Evolutionary conservation across 306 rosid genomes (phyloP).

Genomic region (Heteromeles arbutifolia): DNA sequence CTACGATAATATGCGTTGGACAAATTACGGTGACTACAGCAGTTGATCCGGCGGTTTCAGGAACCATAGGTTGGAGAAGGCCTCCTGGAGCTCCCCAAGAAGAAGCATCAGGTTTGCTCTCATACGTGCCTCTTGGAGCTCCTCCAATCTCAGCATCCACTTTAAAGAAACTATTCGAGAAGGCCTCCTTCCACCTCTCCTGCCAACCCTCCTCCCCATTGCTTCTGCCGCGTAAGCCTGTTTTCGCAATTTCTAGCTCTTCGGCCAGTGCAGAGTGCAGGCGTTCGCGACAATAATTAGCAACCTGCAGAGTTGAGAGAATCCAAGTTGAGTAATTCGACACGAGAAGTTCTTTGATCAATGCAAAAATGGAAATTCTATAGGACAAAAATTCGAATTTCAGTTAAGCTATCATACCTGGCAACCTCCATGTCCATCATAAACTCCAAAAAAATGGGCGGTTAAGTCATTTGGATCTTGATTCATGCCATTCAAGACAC

Average conservation of each 20-base stretch:
- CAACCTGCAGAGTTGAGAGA: conserved; percentile 44
- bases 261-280: conserved; percentile 57
- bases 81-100: conserved; percentile 10
- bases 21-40: conserved; percentile 67
- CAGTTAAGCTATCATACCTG: conserved; percentile 37
- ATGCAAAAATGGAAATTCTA: not conserved
- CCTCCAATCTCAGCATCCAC: conserved; percentile 68
- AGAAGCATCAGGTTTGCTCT: conserved; percentile 8
- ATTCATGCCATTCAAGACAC: conserved; percentile 13
- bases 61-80: conserved; percentile 37
- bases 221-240: conserved; percentile 17
- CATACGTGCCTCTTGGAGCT: conserved; percentile 12
- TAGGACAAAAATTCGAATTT: not conserved
- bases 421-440: conserved; percentile 82
- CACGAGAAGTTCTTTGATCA: not conserved
- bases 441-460: conserved; percentile 71
- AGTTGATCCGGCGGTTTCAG: conserved; percentile 81
- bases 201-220: conserved; percentile 31
- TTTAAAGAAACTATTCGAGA: conserved; percentile 52
- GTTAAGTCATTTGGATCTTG: conserved; percentile 13
- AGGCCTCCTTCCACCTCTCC: conserved; percentile 55
- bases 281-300: conserved; percentile 64
- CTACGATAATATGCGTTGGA: conserved; percentile 51
- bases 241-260: conserved; percentile 43
- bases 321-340: conserved; percentile 10